These are phyloP conservation scores for Brassica cretica DNA, from an alignment of 345 rosid species.

Conservation along the genomic window DNA sequence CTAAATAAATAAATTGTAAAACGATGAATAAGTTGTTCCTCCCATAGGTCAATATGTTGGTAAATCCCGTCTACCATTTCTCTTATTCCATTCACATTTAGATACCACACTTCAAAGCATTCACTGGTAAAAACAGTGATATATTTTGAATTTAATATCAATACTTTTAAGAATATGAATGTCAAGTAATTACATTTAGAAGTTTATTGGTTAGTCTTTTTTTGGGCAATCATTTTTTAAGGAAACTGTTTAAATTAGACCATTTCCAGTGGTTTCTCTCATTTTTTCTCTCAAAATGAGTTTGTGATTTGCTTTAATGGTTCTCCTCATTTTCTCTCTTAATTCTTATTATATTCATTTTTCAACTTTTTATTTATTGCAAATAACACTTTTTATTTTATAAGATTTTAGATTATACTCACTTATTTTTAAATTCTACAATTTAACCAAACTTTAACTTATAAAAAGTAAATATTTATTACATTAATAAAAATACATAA, in stretches of 20 bases:
- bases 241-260: not conserved
- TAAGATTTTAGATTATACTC: too few relatives aligned
- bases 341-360: too few relatives aligned
- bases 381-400: too few relatives aligned
- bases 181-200: not conserved
- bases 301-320: too few relatives aligned
- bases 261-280: too few relatives aligned
- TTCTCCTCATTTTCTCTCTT: too few relatives aligned
- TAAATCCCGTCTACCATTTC: conserved; percentile 24
- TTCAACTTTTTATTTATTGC: too few relatives aligned
- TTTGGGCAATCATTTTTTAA: not conserved
- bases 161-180: not conserved
- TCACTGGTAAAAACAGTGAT: not conserved
- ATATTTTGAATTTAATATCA: not conserved
- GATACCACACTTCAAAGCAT: conserved; percentile 12
- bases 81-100: conserved; percentile 33
- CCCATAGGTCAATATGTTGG: not conserved
- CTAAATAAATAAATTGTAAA: not conserved
- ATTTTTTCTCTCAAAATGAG: too few relatives aligned
- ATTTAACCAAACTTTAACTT: too few relatives aligned
- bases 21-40: not conserved
- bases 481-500: too few relatives aligned
- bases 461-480: too few relatives aligned
- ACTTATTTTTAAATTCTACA: too few relatives aligned
- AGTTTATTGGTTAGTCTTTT: not conserved